These are phyloP conservation scores for Pestalotiopsis sp. DNA, from an alignment of 2,329 filamentous ascomycete genomes.

Conservation along the genomic window DNA sequence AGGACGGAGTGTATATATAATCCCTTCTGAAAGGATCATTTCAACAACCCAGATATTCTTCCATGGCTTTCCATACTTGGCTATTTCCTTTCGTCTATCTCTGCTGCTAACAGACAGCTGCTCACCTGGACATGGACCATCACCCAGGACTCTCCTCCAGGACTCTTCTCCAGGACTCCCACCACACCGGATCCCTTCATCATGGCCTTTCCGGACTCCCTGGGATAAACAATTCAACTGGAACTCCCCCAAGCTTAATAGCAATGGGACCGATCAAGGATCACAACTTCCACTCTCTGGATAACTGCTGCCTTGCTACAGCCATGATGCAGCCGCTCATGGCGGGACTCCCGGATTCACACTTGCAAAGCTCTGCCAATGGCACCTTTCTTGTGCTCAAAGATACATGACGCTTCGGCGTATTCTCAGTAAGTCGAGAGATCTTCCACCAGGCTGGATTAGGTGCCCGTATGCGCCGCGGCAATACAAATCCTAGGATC, in stretches of 20 bases:
- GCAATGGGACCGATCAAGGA: background rate
- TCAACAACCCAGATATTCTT: constrained; percentile 25
- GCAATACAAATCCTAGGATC: too few relatives aligned
- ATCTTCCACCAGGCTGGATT: background rate
- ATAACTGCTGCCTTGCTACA: background rate
- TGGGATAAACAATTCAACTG: background rate
- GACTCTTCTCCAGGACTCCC: background rate
- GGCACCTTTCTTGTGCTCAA: background rate
- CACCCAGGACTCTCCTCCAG: background rate
- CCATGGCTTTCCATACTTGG: constrained; percentile 6
- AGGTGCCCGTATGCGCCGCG: background rate
- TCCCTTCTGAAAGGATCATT: constrained; percentile 42
- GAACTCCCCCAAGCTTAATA: background rate
- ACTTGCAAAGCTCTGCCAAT: background rate
- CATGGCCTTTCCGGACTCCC: background rate
- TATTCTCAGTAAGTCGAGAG: background rate
- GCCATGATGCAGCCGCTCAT: background rate
- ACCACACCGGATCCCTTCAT: background rate
- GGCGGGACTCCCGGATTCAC: background rate
- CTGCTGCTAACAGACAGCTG: background rate
- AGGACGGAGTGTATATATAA: constrained; percentile 54
- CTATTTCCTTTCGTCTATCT: constrained; percentile 1
- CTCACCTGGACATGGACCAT: background rate
- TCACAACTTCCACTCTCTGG: background rate
- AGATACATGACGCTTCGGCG: background rate